Evolutionary conservation across 1,139 yeast genomes (phyloP).

Genomic region (Kodamaea plutei): DNA sequence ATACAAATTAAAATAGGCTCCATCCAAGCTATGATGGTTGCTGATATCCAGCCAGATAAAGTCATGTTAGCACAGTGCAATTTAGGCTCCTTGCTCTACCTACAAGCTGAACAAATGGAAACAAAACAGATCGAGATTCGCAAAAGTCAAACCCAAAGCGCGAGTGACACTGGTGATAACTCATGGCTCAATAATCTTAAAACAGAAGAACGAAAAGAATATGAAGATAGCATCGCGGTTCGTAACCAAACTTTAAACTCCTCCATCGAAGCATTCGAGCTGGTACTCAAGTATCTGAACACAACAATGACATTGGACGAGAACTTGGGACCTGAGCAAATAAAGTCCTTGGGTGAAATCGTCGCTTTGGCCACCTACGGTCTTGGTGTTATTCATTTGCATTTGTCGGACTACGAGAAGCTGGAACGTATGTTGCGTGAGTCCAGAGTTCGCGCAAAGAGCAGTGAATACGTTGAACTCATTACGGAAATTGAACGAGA

Average conservation of each 20-base stretch:
- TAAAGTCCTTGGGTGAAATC: conserved; percentile 5
- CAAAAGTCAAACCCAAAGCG: conserved; percentile 23
- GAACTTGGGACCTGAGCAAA: conserved; percentile 3
- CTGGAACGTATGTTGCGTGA: conserved; percentile 66
- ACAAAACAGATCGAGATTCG: conserved; percentile 36
- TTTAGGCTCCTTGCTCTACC: conserved; percentile 65
- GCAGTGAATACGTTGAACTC: conserved; percentile 62
- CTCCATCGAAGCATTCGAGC: conserved; percentile 46
- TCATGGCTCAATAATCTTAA: conserved; percentile 10
- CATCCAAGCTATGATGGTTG: conserved; percentile 69
- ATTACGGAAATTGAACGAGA: conserved; percentile 65
- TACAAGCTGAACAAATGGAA: conserved; percentile 68
- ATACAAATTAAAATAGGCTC: conserved; percentile 60
- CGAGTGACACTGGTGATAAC: neutral
- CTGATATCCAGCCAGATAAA: conserved; percentile 66
- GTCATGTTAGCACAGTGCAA: conserved; percentile 65
- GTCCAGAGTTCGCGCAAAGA: conserved; percentile 67
- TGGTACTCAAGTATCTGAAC: conserved; percentile 54
- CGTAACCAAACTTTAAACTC: conserved; percentile 36
- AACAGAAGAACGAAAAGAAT: neutral
- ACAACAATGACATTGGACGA: conserved; percentile 7
- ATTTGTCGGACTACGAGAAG: conserved; percentile 47
- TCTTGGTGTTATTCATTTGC: conserved; percentile 72
- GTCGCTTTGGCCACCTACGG: conserved; percentile 83
- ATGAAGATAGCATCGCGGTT: neutral